phyloP scores from a whole-genome alignment of 2,329 filamentous ascomycete species.

The Alternaria solani region DNA sequence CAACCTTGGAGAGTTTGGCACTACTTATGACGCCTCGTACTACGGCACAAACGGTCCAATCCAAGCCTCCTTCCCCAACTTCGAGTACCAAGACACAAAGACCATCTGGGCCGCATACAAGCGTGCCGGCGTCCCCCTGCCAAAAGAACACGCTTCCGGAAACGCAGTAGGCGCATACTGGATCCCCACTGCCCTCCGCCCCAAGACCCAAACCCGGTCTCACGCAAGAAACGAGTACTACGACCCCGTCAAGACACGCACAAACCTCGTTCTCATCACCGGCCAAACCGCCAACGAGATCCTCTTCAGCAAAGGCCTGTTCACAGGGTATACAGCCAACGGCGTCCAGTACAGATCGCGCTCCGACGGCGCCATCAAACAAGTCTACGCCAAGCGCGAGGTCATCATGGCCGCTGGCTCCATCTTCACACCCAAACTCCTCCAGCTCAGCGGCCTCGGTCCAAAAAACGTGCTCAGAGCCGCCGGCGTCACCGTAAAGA shows the following conservation, averaged over 20 bases:
- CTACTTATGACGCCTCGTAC: slow-evolving; percentile 36
- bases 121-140: slow-evolving; percentile 24
- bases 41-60: slow-evolving; percentile 35
- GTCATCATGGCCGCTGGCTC: slow-evolving; percentile 67
- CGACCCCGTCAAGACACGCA: slow-evolving; percentile 31
- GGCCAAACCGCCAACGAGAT: slow-evolving; percentile 38
- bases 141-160: slow-evolving; percentile 39
- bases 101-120: slow-evolving; percentile 33
- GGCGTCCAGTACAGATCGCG: slow-evolving; percentile 33
- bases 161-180: slow-evolving; percentile 40
- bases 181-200: slow-evolving; percentile 37
- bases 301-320: slow-evolving; percentile 25
- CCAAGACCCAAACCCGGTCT: slow-evolving; percentile 43
- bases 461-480: slow-evolving; percentile 31
- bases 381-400: slow-evolving; percentile 52
- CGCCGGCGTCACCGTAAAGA: slow-evolving; percentile 36
- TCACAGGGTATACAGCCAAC: slow-evolving; percentile 28
- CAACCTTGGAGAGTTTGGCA: slow-evolving; percentile 29
- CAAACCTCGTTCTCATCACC: slow-evolving; percentile 33
- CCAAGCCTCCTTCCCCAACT: slow-evolving; percentile 37
- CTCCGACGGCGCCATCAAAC: slow-evolving; percentile 24
- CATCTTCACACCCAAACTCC: slow-evolving; percentile 66
- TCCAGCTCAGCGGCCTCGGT: slow-evolving; percentile 43
- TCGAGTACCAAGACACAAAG: slow-evolving; percentile 34
- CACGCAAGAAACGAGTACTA: slow-evolving; percentile 43